These are phyloP conservation scores for Pseudogymnoascus sp. DNA, from an alignment of 2,329 filamentous ascomycete genomes.

Conservation along the genomic window DNA sequence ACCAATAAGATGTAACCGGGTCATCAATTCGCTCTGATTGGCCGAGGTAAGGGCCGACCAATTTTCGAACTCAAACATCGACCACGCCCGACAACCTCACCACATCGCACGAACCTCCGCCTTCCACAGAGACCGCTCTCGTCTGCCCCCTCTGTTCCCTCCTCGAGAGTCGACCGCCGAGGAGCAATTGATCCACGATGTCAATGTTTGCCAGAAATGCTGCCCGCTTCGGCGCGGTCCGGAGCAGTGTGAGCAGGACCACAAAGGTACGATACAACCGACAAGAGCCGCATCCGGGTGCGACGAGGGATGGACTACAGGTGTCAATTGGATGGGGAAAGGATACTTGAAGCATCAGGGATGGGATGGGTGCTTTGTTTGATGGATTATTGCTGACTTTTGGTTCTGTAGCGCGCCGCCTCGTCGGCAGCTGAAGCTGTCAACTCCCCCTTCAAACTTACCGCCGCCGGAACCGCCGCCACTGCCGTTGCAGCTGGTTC, in stretches of 20 bases:
- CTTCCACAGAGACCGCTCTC: conserved; percentile 3
- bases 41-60: conserved; percentile 6
- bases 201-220: conserved; percentile 10
- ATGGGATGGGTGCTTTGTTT: conserved; percentile 18
- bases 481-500: conserved; percentile 82
- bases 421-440: conserved; percentile 63
- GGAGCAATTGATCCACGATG: conserved; percentile 8
- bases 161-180: conserved; percentile 5
- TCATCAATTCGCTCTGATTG: conserved; percentile 8
- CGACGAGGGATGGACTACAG: not conserved
- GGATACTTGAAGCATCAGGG: conserved; percentile 8
- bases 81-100: conserved; percentile 8
- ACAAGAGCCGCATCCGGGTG: conserved; percentile 8
- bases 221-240: conserved; percentile 8
- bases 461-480: conserved; percentile 77
- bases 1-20: conserved; percentile 7
- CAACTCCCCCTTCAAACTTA: conserved; percentile 72
- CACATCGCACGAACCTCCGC: conserved; percentile 4
- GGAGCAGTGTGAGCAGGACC: conserved; percentile 8
- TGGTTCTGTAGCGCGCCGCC: conserved; percentile 47
- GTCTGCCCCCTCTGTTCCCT: conserved; percentile 6
- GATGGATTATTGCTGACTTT: conserved; percentile 32
- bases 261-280: conserved; percentile 9
- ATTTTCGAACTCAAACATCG: conserved; percentile 8
- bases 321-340: not conserved